Evolutionary conservation across 2,329 filamentous ascomycete species (phyloP), one percentile per base, ranked within the genome.

Genomic region (Thermomyces lanuginosus): DNA sequence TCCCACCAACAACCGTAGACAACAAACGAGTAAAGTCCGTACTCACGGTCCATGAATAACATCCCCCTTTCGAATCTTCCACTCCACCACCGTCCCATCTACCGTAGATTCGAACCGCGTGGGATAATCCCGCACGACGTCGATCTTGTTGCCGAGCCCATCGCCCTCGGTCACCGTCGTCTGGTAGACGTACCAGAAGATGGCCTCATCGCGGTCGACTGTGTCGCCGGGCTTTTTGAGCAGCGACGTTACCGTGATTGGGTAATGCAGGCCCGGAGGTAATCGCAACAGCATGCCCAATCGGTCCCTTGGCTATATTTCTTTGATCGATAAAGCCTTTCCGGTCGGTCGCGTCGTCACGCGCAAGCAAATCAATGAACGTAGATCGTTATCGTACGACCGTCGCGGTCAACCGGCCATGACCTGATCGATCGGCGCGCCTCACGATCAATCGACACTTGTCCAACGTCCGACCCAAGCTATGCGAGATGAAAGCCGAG

Each of bases 141-240:
- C 63, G 38, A 72, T 63, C 36, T 78, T 72, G 41, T 91, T 76
- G 47, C 76, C 76, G 32, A 89, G 71, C 39, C 72, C 72, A 54
- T 82, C 62, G 35, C 61, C 66, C 47, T 74, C 67, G 22, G 58
- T 76, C 46, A 74, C 65, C 16, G 63, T 74, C 54, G 76, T 84
- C 43, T 73, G 73, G 58, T 84, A 98, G 35, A 73, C 74, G 64
- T 93, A 98, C 50, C 79, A 72, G 49, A 98, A 74, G 30, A 95
- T 65, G 29, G 72, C 66, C 44, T 83, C 77, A 45, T 81, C 65
- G 52, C 77, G 77, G 44, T 71, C 66, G 45, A 98, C 69, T 35
- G 66, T 48, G 42, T 92, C 81, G 52, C 79, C 77, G 11, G 70
- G 68, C 38, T 64, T 60, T 53, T 82, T 83, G 39, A 86, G 68